phyloP scores from a whole-genome alignment of 768 basidiomycete species.

The Lyophyllum semitale region DNA sequence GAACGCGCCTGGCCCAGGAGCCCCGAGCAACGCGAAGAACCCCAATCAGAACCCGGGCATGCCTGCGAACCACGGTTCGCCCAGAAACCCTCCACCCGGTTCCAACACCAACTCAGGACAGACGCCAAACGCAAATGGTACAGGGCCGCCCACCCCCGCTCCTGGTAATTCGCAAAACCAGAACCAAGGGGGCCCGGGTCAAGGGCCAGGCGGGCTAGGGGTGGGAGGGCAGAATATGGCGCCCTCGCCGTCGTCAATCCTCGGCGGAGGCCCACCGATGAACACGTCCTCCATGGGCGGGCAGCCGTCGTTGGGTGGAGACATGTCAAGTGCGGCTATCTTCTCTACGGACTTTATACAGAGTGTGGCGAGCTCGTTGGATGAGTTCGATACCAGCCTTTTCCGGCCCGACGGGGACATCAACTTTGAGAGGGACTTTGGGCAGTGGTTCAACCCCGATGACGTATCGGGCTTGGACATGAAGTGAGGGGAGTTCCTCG shows the following conservation, averaged over 20 bases:
- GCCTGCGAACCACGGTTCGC: slow-evolving; percentile 37
- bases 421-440: slow-evolving; percentile 75
- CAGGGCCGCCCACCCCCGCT: slow-evolving; percentile 31
- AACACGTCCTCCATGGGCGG: slow-evolving; percentile 12
- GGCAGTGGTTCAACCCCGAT: slow-evolving; percentile 73
- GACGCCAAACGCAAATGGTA: slow-evolving; percentile 27
- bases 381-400: slow-evolving; percentile 40
- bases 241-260: slow-evolving; percentile 28
- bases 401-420: slow-evolving; percentile 51
- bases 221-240: slow-evolving; percentile 20
- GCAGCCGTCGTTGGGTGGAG: slow-evolving; percentile 11
- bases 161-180: slow-evolving; percentile 19
- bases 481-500: slow-evolving; percentile 10
- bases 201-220: background rate
- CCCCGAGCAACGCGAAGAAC: slow-evolving; percentile 28
- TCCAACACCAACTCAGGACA: slow-evolving; percentile 10
- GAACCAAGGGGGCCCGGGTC: slow-evolving; percentile 14
- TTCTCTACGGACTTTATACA: slow-evolving; percentile 48
- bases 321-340: slow-evolving; percentile 12
- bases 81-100: slow-evolving; percentile 34
- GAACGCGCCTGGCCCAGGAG: slow-evolving; percentile 19
- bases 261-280: slow-evolving; percentile 19
- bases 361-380: slow-evolving; percentile 39
- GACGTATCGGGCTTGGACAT: slow-evolving; percentile 31
- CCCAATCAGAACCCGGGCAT: slow-evolving; percentile 32